These are phyloP conservation scores for Diaporthe citri DNA, from an alignment of 2,329 filamentous ascomycete species.

Conservation along the genomic window DNA sequence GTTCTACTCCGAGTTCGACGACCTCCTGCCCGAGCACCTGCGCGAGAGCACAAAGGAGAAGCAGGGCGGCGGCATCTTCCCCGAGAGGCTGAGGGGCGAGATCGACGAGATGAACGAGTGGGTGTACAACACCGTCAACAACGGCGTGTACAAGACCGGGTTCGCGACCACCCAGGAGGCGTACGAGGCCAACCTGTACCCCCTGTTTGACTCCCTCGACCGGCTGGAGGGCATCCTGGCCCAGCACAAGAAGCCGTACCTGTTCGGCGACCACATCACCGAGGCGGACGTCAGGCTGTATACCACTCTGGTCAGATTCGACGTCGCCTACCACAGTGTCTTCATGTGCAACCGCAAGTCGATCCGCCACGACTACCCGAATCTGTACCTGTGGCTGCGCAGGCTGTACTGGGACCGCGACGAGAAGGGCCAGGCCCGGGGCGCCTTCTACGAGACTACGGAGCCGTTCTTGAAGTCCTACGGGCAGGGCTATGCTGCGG, in stretches of 20 bases:
- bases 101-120: conserved; percentile 78
- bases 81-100: conserved; percentile 60
- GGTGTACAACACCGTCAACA: conserved; percentile 69
- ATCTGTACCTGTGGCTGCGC: conserved; percentile 76
- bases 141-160: conserved; percentile 68
- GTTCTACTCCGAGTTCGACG: conserved; percentile 81
- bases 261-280: conserved; percentile 74
- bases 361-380: conserved; percentile 74
- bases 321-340: conserved; percentile 75
- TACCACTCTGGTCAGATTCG: conserved; percentile 76
- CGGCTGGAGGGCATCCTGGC: conserved; percentile 70
- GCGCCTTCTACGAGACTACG: conserved; percentile 77
- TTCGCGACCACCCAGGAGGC: conserved; percentile 75
- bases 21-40: conserved; percentile 63
- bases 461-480: conserved; percentile 62
- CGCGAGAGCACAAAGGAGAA: conserved; percentile 60
- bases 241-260: conserved; percentile 63
- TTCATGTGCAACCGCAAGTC: conserved; percentile 75
- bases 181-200: conserved; percentile 72
- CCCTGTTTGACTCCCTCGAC: conserved; percentile 75
- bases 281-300: conserved; percentile 78
- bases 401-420: conserved; percentile 76
- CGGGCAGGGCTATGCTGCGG: conserved; percentile 47
- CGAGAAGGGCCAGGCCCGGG: conserved; percentile 50
- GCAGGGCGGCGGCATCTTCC: conserved; percentile 68